Conservation (phyloP, 2,329 filamentous ascomycete species). For the Hypoxylon sp. region DNA sequence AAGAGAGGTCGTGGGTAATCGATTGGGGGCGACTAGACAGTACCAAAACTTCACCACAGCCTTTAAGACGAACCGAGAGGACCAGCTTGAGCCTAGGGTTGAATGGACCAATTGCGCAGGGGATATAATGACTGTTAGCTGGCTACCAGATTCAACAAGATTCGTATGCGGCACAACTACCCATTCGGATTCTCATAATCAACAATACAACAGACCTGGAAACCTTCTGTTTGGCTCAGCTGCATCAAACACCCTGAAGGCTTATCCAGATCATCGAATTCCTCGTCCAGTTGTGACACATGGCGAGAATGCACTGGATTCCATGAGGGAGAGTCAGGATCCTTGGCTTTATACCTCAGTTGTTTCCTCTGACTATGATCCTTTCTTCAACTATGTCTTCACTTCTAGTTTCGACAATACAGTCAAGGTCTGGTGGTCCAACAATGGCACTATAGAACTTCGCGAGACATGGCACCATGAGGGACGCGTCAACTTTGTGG, state of each 20-base stretch:
- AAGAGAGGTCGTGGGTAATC: constrained; percentile 58
- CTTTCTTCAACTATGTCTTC: constrained; percentile 56
- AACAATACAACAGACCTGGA: constrained; percentile 72
- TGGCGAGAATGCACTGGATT: constrained; percentile 63
- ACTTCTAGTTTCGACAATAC: constrained; percentile 70
- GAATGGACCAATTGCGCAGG: constrained; percentile 70
- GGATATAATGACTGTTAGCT: constrained; percentile 66
- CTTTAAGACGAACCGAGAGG: constrained; percentile 58
- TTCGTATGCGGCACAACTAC: constrained; percentile 70
- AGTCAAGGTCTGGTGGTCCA: constrained; percentile 66
- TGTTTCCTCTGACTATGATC: constrained; percentile 66
- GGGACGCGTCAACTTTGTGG: constrained; percentile 70
- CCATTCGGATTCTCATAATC: constrained; percentile 69
- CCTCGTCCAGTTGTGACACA: constrained; percentile 61
- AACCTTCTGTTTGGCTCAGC: constrained; percentile 67
- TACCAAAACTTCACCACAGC: constrained; percentile 57
- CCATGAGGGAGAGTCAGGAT: constrained; percentile 67
- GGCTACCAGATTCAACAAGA: constrained; percentile 58
- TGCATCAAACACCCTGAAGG: constrained; percentile 53
- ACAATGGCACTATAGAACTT: constrained; percentile 53
- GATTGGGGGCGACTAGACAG: constrained; percentile 52
- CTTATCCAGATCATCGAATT: constrained; percentile 66
- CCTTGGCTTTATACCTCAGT: constrained; percentile 72
- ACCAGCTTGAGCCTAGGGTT: constrained; percentile 58
- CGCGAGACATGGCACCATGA: constrained; percentile 63